These are phyloP conservation scores for Sophora flavescens DNA, from an alignment of 306 rosid species.

Conservation along the genomic window DNA sequence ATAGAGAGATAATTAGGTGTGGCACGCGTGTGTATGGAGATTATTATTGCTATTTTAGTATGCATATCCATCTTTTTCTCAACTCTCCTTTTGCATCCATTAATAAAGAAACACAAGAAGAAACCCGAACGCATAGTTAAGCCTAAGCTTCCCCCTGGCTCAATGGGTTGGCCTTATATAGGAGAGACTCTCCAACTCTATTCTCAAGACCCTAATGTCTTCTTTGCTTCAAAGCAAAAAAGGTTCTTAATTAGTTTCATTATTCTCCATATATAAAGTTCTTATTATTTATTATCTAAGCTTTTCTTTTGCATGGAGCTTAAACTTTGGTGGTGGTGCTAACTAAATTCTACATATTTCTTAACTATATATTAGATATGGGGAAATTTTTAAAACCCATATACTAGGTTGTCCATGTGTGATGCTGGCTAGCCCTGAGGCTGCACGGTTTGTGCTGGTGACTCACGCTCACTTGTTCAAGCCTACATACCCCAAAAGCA, in stretches of 20 bases:
- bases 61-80: conserved; percentile 59
- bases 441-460: conserved; percentile 80
- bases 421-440: conserved; percentile 88
- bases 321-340: not conserved
- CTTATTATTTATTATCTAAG: not conserved
- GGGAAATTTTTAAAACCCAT: conserved; percentile 83
- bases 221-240: conserved; percentile 77
- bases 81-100: conserved; percentile 42
- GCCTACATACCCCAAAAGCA: conserved; percentile 92
- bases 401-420: conserved; percentile 85
- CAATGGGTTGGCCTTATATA: conserved; percentile 87
- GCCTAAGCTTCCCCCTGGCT: conserved; percentile 89
- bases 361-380: conserved; percentile 63
- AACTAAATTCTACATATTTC: not conserved
- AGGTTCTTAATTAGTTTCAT: conserved; percentile 52
- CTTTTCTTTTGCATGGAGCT: conserved; percentile 38
- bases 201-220: conserved; percentile 77
- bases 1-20: not conserved
- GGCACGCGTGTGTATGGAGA: conserved; percentile 66
- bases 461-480: conserved; percentile 82
- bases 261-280: too few relatives aligned
- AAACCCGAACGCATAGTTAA: conserved; percentile 28
- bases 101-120: conserved; percentile 45
- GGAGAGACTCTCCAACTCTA: conserved; percentile 89
- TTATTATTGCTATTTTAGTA: conserved; percentile 33